phyloP scores from a whole-genome alignment of 306 rosid genomes.

The Urtica urens region DNA sequence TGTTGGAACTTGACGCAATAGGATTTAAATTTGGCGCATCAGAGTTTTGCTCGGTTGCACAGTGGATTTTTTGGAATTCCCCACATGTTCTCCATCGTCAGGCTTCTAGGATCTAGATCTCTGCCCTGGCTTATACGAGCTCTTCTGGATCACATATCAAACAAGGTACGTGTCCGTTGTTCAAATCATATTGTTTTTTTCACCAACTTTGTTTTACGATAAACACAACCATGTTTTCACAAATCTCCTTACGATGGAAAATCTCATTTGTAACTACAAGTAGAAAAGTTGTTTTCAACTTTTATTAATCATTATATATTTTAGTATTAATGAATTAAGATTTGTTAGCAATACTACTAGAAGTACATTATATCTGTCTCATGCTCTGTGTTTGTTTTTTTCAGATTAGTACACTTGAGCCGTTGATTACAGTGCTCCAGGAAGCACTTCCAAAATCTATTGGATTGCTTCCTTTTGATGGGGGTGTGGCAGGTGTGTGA shows the following conservation, averaged over 20 bases:
- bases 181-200: too few relatives aligned
- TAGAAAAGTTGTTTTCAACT: too few relatives aligned
- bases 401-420: conserved; percentile 83
- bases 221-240: too few relatives aligned
- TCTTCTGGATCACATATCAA: conserved; percentile 91
- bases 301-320: too few relatives aligned
- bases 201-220: too few relatives aligned
- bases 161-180: conserved; percentile 44
- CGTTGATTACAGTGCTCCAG: conserved; percentile 82
- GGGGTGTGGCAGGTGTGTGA: conserved; percentile 75
- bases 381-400: conserved; percentile 14
- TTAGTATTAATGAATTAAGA: neutral
- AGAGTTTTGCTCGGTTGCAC: conserved; percentile 89
- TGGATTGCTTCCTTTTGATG: conserved; percentile 94
- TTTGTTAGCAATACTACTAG: neutral
- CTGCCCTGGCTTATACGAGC: conserved; percentile 96
- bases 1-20: conserved; percentile 15
- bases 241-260: too few relatives aligned
- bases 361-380: neutral
- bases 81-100: conserved; percentile 73
- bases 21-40: conserved; percentile 96
- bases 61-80: conserved; percentile 96
- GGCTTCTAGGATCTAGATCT: conserved; percentile 89
- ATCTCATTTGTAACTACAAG: too few relatives aligned
- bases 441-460: conserved; percentile 91